These are phyloP conservation scores for Dunaliella sp. DNA, from an alignment of 139 green algal genomes.

Conservation along the genomic window DNA sequence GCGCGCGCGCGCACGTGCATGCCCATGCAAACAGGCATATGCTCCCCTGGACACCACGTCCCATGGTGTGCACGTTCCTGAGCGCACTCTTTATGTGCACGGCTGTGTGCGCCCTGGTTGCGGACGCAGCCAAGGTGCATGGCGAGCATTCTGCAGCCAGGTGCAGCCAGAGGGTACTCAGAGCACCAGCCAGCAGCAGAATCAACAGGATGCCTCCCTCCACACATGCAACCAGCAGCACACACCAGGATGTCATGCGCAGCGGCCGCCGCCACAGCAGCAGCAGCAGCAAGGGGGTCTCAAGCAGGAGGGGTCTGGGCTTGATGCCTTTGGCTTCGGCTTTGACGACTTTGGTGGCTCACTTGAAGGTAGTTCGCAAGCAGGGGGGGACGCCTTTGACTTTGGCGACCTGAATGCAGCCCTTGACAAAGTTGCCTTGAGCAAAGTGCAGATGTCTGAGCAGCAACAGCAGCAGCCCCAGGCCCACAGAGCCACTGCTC, in stretches of 20 bases:
- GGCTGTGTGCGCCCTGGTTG: constrained; percentile 37
- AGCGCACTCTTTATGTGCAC: constrained; percentile 11
- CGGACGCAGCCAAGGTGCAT: constrained; percentile 39
- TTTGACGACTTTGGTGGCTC: background rate
- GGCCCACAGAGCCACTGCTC: background rate
- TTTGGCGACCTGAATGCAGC: constrained; percentile 53
- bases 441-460: constrained; percentile 6
- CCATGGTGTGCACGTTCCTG: background rate
- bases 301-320: background rate
- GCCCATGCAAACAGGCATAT: constrained; percentile 45
- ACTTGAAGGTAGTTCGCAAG: constrained; percentile 12
- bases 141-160: constrained; percentile 47
- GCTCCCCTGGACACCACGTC: constrained; percentile 13
- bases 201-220: too few relatives aligned
- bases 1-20: too few relatives aligned
- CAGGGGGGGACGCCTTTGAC: constrained; percentile 30
- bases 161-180: background rate
- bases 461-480: background rate
- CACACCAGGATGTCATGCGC: too few relatives aligned
- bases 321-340: constrained; percentile 5
- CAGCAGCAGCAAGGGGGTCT: constrained; percentile 19
- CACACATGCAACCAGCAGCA: too few relatives aligned
- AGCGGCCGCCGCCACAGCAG: too few relatives aligned
- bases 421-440: constrained; percentile 28
- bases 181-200: too few relatives aligned